Percentiles rank a stretch among this genome's conserved stretches.
Evolutionary conservation across 1,284 basidiomycete species (phyloP).

Genomic region (Cutaneotrichosporon cavernicola): DNA sequence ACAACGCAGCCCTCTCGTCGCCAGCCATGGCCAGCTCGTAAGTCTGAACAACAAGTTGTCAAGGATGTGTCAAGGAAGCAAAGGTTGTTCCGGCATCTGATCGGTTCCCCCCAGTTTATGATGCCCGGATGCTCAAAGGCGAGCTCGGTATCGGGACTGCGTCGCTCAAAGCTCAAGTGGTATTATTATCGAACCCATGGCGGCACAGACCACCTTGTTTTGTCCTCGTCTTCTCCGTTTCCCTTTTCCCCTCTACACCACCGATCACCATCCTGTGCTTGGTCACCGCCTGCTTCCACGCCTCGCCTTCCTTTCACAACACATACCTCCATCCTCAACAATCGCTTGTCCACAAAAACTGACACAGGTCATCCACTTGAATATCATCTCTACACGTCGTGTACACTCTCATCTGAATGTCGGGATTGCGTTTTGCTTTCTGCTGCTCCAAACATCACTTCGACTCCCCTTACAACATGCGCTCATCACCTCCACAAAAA

Average conservation of each 20-base stretch:
- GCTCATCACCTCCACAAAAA: neutral
- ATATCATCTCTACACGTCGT: neutral
- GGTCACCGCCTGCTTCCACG: neutral
- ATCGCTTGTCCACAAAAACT: neutral
- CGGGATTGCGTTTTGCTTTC: neutral
- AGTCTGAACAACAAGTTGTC: neutral
- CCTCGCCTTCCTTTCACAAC: neutral
- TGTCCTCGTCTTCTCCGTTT: neutral
- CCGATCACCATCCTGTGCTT: conserved; percentile 1
- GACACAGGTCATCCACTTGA: neutral
- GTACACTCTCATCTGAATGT: neutral
- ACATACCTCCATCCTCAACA: neutral
- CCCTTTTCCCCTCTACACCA: neutral
- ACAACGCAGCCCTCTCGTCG: conserved; percentile 4
- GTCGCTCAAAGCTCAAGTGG: neutral
- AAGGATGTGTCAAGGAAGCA: neutral
- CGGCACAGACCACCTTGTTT: conserved; percentile 4
- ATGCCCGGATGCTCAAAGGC: neutral
- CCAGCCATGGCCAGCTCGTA: conserved; percentile 7
- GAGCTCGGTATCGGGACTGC: neutral
- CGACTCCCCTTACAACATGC: conserved; percentile 5
- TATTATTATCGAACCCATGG: neutral
- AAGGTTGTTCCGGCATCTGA: neutral
- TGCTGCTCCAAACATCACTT: neutral
- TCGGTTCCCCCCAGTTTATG: neutral